Base-by-base conservation (phyloP, 352 stramenopile genomes). In the Pythium periplocum region DNA sequence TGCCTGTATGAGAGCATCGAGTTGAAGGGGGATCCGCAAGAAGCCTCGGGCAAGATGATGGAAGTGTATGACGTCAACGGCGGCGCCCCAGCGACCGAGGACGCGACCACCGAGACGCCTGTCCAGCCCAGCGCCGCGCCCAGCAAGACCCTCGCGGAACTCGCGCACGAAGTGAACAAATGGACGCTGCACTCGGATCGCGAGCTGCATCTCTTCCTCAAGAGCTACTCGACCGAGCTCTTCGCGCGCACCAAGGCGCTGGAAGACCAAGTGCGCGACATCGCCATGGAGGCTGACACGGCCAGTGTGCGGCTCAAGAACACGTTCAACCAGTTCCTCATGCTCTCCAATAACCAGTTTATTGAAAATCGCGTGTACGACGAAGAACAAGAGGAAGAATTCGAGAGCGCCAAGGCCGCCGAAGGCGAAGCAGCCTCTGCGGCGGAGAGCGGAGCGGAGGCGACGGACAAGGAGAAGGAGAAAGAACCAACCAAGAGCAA, bases 361-460 rank as follows among this genome's bases (percentile, higher is more conserved):
- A 90, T 95, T 42, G 85, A 95, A 59, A 93, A 93, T 61, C 84
- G 84, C 60, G 84, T 95, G 43, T 93, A 93, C 64, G 85, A 93
- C 61, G 82, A 93, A 44, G 83, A 93, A 45, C 83, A 93, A 53
- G 82, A 91, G 17, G 78, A 90, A 59, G 70, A 83, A 42, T 82
- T 78, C 12, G 67, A 59, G 42, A 52, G 61, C 3, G 75, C 72
- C n/a, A 61, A 48, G 3, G 44, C 35, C 0, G 52, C 33, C 9
- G 26, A n/a, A 7, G 30, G 31, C 9, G 52, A 66, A 30, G 8
- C 39, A 9, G 48, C 45, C 31, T 26, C 4, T 30, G 43, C 39
- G 42, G 33, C 38, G 26, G 44, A 45, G 40, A 60, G 7, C 6
- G 48, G 66, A 12, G 41, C 40, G 7, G 33, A 50, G 34, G 26